Evolutionary conservation across 2,329 filamentous ascomycete genomes (phyloP).

Genomic region (Dendryphion nanum): DNA sequence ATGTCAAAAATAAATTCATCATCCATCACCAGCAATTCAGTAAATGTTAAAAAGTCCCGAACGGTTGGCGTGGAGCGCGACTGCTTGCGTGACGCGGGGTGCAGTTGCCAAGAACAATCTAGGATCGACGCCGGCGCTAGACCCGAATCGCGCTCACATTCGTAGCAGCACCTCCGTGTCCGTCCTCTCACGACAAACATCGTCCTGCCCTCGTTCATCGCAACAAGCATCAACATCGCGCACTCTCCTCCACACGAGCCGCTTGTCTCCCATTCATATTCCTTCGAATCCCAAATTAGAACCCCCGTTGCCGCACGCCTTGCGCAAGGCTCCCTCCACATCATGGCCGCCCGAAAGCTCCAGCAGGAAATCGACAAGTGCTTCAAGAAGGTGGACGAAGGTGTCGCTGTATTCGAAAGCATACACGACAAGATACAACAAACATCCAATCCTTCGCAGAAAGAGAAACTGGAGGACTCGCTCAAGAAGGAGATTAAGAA

Average conservation of each 20-base stretch:
- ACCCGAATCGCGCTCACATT: constrained; percentile 20
- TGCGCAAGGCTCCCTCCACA: constrained; percentile 40
- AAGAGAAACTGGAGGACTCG: constrained; percentile 97
- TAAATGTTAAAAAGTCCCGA: too few relatives aligned
- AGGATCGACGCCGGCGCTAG: constrained; percentile 24
- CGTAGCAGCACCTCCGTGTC: constrained; percentile 28
- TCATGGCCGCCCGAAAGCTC: constrained; percentile 93
- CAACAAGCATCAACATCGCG: constrained; percentile 15
- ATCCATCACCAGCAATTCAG: too few relatives aligned
- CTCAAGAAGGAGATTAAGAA: constrained; percentile 99
- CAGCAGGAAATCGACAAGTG: constrained; percentile 98
- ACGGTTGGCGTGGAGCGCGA: too few relatives aligned
- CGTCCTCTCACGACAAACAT: constrained; percentile 21
- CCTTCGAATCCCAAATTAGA: constrained; percentile 11
- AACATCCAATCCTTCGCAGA: constrained; percentile 88
- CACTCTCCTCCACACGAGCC: constrained; percentile 13
- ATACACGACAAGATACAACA: constrained; percentile 98
- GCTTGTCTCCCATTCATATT: constrained; percentile 9
- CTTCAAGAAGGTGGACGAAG: constrained; percentile 97
- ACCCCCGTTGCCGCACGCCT: constrained; percentile 15
- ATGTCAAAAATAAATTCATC: too few relatives aligned
- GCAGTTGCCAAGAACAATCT: not conserved
- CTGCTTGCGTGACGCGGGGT: constrained; percentile 8
- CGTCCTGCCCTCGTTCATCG: constrained; percentile 6
- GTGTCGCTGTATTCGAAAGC: constrained; percentile 84